Percentiles rank a stretch among this genome's conserved stretches.
These are phyloP conservation scores for Aciculosporium take DNA, from an alignment of 2,329 filamentous ascomycete species.

Conservation along the genomic window DNA sequence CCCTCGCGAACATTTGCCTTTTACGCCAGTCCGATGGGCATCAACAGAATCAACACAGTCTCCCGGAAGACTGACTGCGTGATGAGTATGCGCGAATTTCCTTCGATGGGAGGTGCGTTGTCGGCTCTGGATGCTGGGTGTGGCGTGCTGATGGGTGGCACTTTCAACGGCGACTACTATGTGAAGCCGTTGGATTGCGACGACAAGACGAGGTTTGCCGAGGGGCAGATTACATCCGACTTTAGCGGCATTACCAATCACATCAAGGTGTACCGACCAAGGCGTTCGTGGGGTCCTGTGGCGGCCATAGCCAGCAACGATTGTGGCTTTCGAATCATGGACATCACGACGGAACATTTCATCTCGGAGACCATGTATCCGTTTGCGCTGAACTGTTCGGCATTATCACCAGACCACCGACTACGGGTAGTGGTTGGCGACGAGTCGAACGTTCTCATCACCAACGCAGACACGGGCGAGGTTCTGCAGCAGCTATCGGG, in stretches of 20 bases:
- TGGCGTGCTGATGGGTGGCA: constrained; percentile 44
- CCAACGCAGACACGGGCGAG: constrained; percentile 51
- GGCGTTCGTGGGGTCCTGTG: constrained; percentile 35
- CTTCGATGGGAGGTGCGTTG: constrained; percentile 25
- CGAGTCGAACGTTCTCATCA: constrained; percentile 47
- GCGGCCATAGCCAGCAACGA: constrained; percentile 53
- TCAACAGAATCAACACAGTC: constrained; percentile 38
- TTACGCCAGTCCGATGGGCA: constrained; percentile 36
- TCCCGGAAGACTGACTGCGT: constrained; percentile 29
- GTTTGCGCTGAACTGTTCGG: constrained; percentile 57
- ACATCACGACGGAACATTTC: constrained; percentile 44
- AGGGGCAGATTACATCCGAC: constrained; percentile 34
- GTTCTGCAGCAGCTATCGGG: constrained; percentile 43
- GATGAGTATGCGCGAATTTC: constrained; percentile 27
- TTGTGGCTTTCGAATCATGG: constrained; percentile 41
- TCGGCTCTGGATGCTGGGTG: constrained; percentile 38
- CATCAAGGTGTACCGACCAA: constrained; percentile 40
- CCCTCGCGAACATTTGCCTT: constrained; percentile 41
- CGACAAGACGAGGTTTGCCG: constrained; percentile 19
- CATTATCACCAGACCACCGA: constrained; percentile 55
- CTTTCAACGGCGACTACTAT: constrained; percentile 42
- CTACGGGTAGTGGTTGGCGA: constrained; percentile 64
- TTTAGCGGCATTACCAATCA: constrained; percentile 50
- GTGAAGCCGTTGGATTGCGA: constrained; percentile 31
- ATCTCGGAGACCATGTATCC: constrained; percentile 37